Percentiles rank a stretch among this genome's conserved stretches.
Conservation (phyloP, 805 yeast genomes). For the Nakazawaea ishiwadae region DNA sequence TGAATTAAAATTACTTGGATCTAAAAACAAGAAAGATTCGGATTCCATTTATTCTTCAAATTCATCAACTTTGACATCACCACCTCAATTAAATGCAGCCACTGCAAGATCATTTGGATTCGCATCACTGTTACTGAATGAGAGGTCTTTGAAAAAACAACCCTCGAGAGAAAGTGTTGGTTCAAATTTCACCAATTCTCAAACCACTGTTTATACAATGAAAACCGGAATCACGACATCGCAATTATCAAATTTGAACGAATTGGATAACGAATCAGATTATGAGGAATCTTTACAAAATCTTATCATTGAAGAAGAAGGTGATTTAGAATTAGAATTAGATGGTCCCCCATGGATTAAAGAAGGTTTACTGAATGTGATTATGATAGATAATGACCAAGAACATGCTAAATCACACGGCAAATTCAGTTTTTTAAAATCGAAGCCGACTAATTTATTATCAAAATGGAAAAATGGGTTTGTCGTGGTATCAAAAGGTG, state of each 20-base stretch:
- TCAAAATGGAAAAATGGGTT: slow-evolving; percentile 43
- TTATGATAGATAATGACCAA: slow-evolving; percentile 26
- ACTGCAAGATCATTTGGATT: slow-evolving; percentile 11
- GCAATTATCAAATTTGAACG: slow-evolving; percentile 9
- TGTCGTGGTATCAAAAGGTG: slow-evolving; percentile 67
- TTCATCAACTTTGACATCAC: not conserved
- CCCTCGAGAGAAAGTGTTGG: slow-evolving; percentile 8
- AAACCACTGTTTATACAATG: not conserved
- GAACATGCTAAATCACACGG: slow-evolving; percentile 19
- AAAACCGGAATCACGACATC: slow-evolving; percentile 3
- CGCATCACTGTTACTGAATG: slow-evolving; percentile 12
- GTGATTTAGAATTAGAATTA: slow-evolving; percentile 57
- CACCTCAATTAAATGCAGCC: not conserved
- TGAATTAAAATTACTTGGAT: slow-evolving; percentile 23
- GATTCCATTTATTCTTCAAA: slow-evolving; percentile 2
- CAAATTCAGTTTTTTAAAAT: slow-evolving; percentile 9
- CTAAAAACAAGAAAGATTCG: not conserved
- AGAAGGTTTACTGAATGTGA: slow-evolving; percentile 55
- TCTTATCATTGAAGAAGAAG: slow-evolving; percentile 32
- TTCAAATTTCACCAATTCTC: not conserved
- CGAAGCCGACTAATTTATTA: not conserved
- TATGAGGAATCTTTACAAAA: slow-evolving; percentile 5
- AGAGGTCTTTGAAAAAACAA: slow-evolving; percentile 8
- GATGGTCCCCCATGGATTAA: slow-evolving; percentile 76
- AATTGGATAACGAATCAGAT: slow-evolving; percentile 6